Conservation (phyloP, 805 yeast genomes). For the Saturnispora dispora region DNA sequence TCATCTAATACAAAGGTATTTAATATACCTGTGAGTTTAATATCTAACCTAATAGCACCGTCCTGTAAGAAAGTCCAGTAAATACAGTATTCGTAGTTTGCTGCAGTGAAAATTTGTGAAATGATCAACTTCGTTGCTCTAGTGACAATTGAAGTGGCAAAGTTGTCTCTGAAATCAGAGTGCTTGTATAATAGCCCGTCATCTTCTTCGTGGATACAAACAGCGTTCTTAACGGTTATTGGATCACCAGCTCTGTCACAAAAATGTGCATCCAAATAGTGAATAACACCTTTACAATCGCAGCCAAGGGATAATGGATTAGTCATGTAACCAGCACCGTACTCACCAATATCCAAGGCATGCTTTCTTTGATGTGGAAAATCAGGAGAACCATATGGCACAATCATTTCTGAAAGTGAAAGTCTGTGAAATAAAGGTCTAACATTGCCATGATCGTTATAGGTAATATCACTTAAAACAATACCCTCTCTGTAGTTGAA, state of each 20-base stretch:
- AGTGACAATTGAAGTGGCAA: conserved; percentile 64
- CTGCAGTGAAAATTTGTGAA: conserved; percentile 80
- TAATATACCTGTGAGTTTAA: conserved; percentile 74
- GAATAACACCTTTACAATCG: conserved; percentile 81
- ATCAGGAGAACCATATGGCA: conserved; percentile 74
- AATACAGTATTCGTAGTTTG: conserved; percentile 77
- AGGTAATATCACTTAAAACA: conserved; percentile 62
- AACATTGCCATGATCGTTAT: conserved; percentile 66
- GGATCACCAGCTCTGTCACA: conserved; percentile 61
- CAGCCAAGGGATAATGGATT: conserved; percentile 73
- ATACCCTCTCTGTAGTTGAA: conserved; percentile 83
- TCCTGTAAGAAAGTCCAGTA: conserved; percentile 81
- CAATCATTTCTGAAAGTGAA: conserved; percentile 75
- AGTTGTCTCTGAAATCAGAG: conserved; percentile 75
- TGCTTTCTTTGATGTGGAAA: conserved; percentile 80
- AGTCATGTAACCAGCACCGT: conserved; percentile 82
- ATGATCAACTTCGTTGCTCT: conserved; percentile 67
- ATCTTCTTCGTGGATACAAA: conserved; percentile 82
- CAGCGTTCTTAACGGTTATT: conserved; percentile 62
- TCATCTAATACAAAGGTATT: conserved; percentile 61
- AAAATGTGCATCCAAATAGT: conserved; percentile 73
- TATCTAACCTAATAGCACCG: conserved; percentile 72
- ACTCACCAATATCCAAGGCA: conserved; percentile 80
- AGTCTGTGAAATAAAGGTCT: conserved; percentile 73
- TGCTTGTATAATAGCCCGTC: conserved; percentile 74